These are phyloP conservation scores for Metarhizium robertsii DNA, from an alignment of 2,329 filamentous ascomycete species.

Conservation along the genomic window DNA sequence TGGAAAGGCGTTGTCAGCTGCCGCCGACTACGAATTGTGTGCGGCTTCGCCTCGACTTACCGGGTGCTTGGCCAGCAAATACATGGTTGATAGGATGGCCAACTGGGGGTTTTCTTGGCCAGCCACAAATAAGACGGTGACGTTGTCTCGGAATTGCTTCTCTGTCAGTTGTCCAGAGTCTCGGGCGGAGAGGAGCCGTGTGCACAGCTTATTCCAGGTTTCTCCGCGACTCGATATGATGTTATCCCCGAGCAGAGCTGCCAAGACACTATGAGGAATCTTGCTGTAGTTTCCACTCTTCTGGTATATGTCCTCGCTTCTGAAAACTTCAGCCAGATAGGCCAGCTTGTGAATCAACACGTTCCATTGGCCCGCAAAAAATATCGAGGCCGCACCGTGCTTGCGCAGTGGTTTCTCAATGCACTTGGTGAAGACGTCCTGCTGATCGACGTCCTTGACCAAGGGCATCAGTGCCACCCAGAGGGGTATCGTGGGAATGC, in stretches of 20 bases:
- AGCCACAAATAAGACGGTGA: slow-evolving; percentile 29
- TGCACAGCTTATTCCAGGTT: slow-evolving; percentile 20
- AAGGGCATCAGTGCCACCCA: slow-evolving; percentile 33
- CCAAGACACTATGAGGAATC: slow-evolving; percentile 28
- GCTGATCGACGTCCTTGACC: slow-evolving; percentile 32
- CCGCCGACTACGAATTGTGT: background rate
- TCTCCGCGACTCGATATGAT: slow-evolving; percentile 28
- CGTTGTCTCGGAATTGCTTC: slow-evolving; percentile 29
- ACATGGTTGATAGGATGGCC: slow-evolving; percentile 25
- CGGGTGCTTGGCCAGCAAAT: slow-evolving; percentile 24
- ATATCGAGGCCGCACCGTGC: slow-evolving; percentile 38
- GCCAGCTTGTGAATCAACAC: slow-evolving; percentile 34
- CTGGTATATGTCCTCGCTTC: slow-evolving; percentile 19
- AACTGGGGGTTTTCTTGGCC: slow-evolving; percentile 32
- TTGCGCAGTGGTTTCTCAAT: slow-evolving; percentile 26
- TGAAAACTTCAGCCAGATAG: slow-evolving; percentile 30
- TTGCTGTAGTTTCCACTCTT: slow-evolving; percentile 33
- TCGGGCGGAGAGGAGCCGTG: slow-evolving; percentile 13
- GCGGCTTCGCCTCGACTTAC: slow-evolving; percentile 6
- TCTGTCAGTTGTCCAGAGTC: slow-evolving; percentile 18
- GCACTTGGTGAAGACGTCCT: slow-evolving; percentile 28
- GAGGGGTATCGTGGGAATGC: slow-evolving; percentile 33
- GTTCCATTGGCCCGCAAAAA: slow-evolving; percentile 39
- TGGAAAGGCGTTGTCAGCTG: background rate
- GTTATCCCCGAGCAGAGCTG: slow-evolving; percentile 28